phyloP scores from a whole-genome alignment of 108 stramenopile genomes.

The Licmophora abbreviata region DNA sequence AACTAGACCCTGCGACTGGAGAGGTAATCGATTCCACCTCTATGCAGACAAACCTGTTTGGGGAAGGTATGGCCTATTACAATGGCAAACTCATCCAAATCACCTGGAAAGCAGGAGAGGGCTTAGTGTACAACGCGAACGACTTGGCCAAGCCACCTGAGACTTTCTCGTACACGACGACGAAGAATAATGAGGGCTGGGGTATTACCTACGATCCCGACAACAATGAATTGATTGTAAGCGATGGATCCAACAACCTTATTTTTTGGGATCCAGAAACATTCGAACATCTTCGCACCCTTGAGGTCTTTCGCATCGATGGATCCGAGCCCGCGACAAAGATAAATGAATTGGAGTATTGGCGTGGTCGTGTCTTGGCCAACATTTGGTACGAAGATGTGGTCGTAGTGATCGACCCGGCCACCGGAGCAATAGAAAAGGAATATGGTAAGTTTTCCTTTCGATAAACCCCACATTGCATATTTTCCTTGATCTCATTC shows the following conservation, averaged over 20 bases:
- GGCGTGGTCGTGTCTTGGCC: slow-evolving; percentile 67
- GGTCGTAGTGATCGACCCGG: slow-evolving; percentile 74
- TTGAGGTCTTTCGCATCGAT: slow-evolving; percentile 38
- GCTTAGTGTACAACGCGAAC: slow-evolving; percentile 65
- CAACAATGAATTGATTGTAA: slow-evolving; percentile 63
- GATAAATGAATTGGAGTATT: slow-evolving; percentile 80
- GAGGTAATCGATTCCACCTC: slow-evolving; percentile 34
- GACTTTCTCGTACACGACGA: slow-evolving; percentile 48
- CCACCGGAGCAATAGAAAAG: slow-evolving; percentile 57
- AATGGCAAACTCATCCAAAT: slow-evolving; percentile 53
- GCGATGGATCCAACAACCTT: slow-evolving; percentile 59
- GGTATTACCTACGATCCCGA: slow-evolving; percentile 67
- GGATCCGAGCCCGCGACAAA: slow-evolving; percentile 32
- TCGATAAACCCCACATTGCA: neutral
- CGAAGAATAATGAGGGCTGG: slow-evolving; percentile 63
- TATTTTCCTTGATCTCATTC: neutral
- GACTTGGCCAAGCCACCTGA: slow-evolving; percentile 31
- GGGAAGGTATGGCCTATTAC: slow-evolving; percentile 64
- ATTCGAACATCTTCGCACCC: slow-evolving; percentile 9
- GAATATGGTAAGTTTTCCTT: slow-evolving; percentile 66
- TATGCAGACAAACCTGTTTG: slow-evolving; percentile 51
- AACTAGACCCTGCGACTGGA: slow-evolving; percentile 55
- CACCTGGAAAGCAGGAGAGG: slow-evolving; percentile 57
- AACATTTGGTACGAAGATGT: slow-evolving; percentile 81
- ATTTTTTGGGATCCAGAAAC: slow-evolving; percentile 71